phyloP scores from a whole-genome alignment of 768 basidiomycete genomes.

The Calocybe gangraenosa region DNA sequence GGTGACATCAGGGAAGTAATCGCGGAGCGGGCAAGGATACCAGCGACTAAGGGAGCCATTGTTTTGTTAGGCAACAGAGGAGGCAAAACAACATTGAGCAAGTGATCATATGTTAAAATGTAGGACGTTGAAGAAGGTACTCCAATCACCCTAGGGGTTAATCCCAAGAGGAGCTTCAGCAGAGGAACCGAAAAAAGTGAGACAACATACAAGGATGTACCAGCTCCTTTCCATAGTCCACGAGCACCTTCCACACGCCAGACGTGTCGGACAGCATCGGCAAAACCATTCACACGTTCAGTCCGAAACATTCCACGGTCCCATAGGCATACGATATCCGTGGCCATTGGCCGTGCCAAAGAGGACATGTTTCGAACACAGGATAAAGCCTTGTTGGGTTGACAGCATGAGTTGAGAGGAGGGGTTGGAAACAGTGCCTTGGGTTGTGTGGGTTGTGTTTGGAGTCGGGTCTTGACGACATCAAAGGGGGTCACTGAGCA shows the following conservation, averaged over 20 bases:
- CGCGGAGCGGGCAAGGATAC: slow-evolving; percentile 75
- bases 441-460: slow-evolving; percentile 73
- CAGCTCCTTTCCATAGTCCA: slow-evolving; percentile 94
- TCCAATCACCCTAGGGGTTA: slow-evolving; percentile 65
- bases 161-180: slow-evolving; percentile 13
- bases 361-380: slow-evolving; percentile 82
- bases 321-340: slow-evolving; percentile 77
- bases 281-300: slow-evolving; percentile 80
- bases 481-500: slow-evolving; percentile 96
- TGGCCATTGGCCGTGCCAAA: slow-evolving; percentile 48
- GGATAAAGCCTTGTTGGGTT: slow-evolving; percentile 45
- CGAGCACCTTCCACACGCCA: slow-evolving; percentile 74
- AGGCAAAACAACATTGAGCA: slow-evolving; percentile 61
- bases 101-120: slow-evolving; percentile 94
- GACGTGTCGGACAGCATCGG: slow-evolving; percentile 79
- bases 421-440: slow-evolving; percentile 50
- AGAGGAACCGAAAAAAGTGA: not conserved
- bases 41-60: slow-evolving; percentile 72
- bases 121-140: slow-evolving; percentile 91
- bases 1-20: slow-evolving; percentile 82
- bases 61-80: slow-evolving; percentile 49
- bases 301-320: slow-evolving; percentile 65
- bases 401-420: slow-evolving; percentile 63
- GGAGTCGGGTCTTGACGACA: slow-evolving; percentile 93
- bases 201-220: slow-evolving; percentile 75